A percentile compares a stretch with the other conserved stretches of the same genome.
Evolutionary conservation across 495 filamentous ascomycete species (phyloP).

Genomic region (Talaromyces proteolyticus): DNA sequence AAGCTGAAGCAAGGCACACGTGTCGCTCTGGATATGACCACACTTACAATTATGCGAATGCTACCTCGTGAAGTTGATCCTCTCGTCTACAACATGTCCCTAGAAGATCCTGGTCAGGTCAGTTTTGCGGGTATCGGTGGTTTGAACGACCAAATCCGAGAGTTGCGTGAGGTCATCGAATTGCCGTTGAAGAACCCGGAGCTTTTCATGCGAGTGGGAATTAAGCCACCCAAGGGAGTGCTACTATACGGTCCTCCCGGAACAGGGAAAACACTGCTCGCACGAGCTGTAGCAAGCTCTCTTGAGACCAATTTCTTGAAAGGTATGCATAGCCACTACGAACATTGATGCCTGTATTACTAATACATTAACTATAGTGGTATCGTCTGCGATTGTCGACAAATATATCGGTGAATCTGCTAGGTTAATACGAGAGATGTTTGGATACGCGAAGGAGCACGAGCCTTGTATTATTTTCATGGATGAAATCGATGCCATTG

Average conservation of each 20-base stretch:
- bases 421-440: slow-evolving; percentile 97
- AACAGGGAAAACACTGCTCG: slow-evolving; percentile 94
- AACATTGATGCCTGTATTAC: not conserved
- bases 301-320: slow-evolving; percentile 99
- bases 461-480: slow-evolving; percentile 99
- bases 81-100: slow-evolving; percentile 98
- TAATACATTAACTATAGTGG: slow-evolving; percentile 50
- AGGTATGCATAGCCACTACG: slow-evolving; percentile 60
- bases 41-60: slow-evolving; percentile 99
- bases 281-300: slow-evolving; percentile 92
- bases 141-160: slow-evolving; percentile 97
- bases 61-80: slow-evolving; percentile 97
- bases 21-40: slow-evolving; percentile 99
- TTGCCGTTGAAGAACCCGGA: slow-evolving; percentile 98
- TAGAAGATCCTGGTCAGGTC: slow-evolving; percentile 96
- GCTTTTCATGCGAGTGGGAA: slow-evolving; percentile 92
- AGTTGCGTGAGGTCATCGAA: slow-evolving; percentile 97
- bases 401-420: slow-evolving; percentile 99
- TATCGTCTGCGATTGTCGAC: slow-evolving; percentile 99
- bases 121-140: slow-evolving; percentile 99
- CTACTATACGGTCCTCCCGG: slow-evolving; percentile 96
- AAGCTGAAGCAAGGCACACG: slow-evolving; percentile 98
- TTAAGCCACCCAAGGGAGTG: slow-evolving; percentile 98
- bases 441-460: slow-evolving; percentile 98
- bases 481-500: slow-evolving; percentile 99